These are phyloP conservation scores for Darksidea phi DNA, from an alignment of 495 filamentous ascomycete genomes.

Conservation along the genomic window DNA sequence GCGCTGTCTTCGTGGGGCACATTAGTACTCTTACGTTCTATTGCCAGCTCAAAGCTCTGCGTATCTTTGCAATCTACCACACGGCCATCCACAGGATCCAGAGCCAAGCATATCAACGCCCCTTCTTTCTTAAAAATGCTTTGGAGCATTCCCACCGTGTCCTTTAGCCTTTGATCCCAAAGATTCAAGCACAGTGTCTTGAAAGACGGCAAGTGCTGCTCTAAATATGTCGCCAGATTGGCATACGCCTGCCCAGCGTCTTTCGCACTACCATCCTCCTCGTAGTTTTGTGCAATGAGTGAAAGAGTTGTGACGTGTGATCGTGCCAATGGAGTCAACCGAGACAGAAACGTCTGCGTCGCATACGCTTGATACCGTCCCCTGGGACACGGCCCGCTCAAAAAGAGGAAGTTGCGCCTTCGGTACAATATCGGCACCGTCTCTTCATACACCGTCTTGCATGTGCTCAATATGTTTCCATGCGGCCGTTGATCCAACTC, in stretches of 20 bases:
- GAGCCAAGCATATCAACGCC: not conserved
- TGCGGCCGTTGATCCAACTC: not conserved
- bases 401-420: conserved; percentile 20
- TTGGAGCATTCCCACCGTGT: not conserved
- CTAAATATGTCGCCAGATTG: not conserved
- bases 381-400: conserved; percentile 17
- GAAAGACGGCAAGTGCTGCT: not conserved
- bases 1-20: too few species aligned
- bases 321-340: conserved; percentile 7
- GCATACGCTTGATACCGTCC: conserved; percentile 29
- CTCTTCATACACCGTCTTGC: conserved; percentile 18
- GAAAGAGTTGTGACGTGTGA: conserved; percentile 11
- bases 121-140: not conserved
- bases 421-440: conserved; percentile 16
- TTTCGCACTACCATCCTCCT: conserved; percentile 17
- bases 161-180: not conserved
- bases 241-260: conserved; percentile 2
- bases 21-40: not conserved
- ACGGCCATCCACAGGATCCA: not conserved
- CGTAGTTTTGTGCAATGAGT: conserved; percentile 10
- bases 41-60: not conserved
- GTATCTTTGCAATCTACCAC: not conserved
- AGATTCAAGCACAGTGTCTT: not conserved
- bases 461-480: conserved; percentile 5
- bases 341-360: conserved; percentile 10